Base-by-base conservation (phyloP, 441 rosid genomes). In the Erysimum cheiri region DNA sequence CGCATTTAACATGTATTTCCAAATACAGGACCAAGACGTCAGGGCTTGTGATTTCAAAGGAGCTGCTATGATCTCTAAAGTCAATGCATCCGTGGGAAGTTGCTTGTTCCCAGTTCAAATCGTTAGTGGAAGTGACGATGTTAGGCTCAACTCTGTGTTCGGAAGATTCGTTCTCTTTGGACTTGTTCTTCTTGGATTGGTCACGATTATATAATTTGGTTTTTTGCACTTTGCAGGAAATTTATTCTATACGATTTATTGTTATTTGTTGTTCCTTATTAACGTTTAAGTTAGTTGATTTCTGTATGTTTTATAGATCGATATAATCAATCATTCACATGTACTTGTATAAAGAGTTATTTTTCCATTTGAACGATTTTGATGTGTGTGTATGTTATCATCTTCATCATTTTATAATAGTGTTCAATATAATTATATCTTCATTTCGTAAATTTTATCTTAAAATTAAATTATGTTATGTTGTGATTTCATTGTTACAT, bases 1-100 rank as follows among this genome's bases (percentile, higher is more conserved):
- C 29, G 97, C 97, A 2, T 91, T 92, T 49, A 95, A 92, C 65
- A 83, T 80, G 85, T 85, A 75, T 52, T 90, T 35, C 65, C 99
- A 95, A 35, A 73, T 75, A 22, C 78, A 81, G 3, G 75, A 80
- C 54, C 99, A 92, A 70, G 79, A 80, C 4, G 84, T 76, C 2
- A 64, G 78, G 17, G 82, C 92, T 1, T 95, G 99, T 54, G 75
- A 87, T 44, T 95, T 92, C 75, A 48, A 78, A 22, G 95, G 96
- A 2, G 28, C 85, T 64, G 99, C 72, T 2, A 49, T 37, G 53
- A 49, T 92, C 9, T 75, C 75, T 36, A 75, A 53, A 6, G 37
- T 9, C 31, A 85, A 92, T 71, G 81, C 86, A 2, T 82, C 90
- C 0, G 26, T 17, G 0, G 78, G 78, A 2, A 37, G 1, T 50